Conservation (phyloP, 805 yeast genomes). For the Kockiozyma suomiensis region DNA sequence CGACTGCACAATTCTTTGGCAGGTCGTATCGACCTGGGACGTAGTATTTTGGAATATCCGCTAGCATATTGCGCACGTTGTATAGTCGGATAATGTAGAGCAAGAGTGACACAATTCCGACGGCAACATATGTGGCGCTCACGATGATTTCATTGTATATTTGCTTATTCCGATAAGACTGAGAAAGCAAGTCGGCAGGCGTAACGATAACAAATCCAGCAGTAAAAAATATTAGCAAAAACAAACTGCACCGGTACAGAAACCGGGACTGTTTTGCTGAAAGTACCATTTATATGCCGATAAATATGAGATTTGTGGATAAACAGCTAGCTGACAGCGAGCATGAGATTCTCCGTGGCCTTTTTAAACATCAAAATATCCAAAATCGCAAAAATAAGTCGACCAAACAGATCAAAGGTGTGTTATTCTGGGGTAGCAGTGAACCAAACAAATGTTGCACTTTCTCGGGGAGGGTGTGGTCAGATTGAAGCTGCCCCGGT, state of each 20-base stretch:
- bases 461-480: no score
- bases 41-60: slow-evolving; percentile 78
- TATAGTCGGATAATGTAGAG: slow-evolving; percentile 63
- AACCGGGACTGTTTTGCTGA: slow-evolving; percentile 11
- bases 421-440: no score
- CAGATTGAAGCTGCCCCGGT: no score
- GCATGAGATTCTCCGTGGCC: no score
- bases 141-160: slow-evolving; percentile 83
- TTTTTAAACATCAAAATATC: no score
- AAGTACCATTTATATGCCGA: background rate
- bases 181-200: slow-evolving; percentile 77
- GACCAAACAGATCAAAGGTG: no score
- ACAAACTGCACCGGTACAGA: slow-evolving; percentile 41
- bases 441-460: no score
- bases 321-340: no score
- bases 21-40: slow-evolving; percentile 67
- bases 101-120: slow-evolving; percentile 54
- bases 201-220: slow-evolving; percentile 68
- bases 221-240: slow-evolving; percentile 38
- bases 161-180: slow-evolving; percentile 61
- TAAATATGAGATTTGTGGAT: background rate
- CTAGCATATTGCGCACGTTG: slow-evolving; percentile 58
- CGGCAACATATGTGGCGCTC: slow-evolving; percentile 66
- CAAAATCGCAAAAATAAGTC: no score
- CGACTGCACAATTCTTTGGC: slow-evolving; percentile 50